Evolutionary conservation across 495 filamentous ascomycete species (phyloP), one percentile per base, ranked within the genome.

Genomic region (Ramalina intermedia): DNA sequence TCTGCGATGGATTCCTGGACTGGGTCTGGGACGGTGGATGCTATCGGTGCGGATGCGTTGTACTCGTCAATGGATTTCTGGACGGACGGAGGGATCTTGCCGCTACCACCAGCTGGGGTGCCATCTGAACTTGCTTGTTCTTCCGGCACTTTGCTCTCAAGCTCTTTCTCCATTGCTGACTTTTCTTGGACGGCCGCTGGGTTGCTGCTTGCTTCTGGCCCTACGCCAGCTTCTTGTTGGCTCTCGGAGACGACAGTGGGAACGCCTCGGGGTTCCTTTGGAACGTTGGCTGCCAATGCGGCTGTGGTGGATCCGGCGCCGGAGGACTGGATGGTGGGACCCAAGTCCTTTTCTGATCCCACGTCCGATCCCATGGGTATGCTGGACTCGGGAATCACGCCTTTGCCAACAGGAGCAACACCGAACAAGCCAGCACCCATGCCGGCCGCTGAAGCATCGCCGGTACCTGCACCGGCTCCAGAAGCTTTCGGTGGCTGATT

Each of bases 331-430:
- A 57, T 72, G 2, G 46, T 49, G 18, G 37, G 38, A 47, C 70
- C 76, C 3, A 69, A 66, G 42, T 79, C 51, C 35, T 37, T 18
- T 16, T 56, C 56, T 43, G 55, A 48, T 37, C 41, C 18, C 39
- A 53, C 52, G 49, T 54, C 56, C 45, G 60, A 55, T 38, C 72
- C 73, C 55, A 88, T 83, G 16, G 85, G 85, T 46, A 93, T 72
- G 63, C 84, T 86, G 20, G 87, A 91, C 66, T 94, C 87, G 9
- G 87, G 87, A 54, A 91, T 90, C 67, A 84, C 65, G 63, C 74
- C 80, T 29, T 66, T 70, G 13, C 72, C 68, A 36, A 81, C 63
- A n/a, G 74, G 70, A 14, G 84, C 81, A 37, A 87, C 64, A 33
- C 69, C 66, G 43, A 82, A 80, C 64, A 49, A 71, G 69, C 46